A percentile compares a stretch with the other conserved stretches of the same genome.
These are phyloP conservation scores for Scheffersomyces cryptocercus DNA, from an alignment of 1,139 yeast genomes.

Conservation along the genomic window DNA sequence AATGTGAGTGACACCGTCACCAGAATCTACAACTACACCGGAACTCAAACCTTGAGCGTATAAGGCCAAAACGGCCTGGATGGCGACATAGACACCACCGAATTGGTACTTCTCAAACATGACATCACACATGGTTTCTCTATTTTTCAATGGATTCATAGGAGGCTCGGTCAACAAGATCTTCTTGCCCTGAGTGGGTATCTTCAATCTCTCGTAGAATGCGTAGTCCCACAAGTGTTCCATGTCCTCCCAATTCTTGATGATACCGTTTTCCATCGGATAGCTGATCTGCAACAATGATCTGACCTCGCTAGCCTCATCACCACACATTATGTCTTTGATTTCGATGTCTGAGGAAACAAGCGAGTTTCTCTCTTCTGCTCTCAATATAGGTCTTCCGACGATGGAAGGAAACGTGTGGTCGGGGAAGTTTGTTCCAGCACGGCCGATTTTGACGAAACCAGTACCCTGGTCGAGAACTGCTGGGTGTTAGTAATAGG, in stretches of 20 bases:
- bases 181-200: conserved; percentile 73
- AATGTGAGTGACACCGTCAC: conserved; percentile 85
- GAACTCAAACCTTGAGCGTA: conserved; percentile 97
- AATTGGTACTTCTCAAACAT: conserved; percentile 97
- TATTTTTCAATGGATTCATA: conserved; percentile 90
- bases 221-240: conserved; percentile 98
- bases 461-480: conserved; percentile 99
- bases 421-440: conserved; percentile 97
- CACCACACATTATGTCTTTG: conserved; percentile 97
- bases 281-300: conserved; percentile 87
- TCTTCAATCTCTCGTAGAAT: conserved; percentile 86
- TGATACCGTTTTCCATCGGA: conserved; percentile 99
- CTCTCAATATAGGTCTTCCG: conserved; percentile 95
- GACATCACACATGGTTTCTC: conserved; percentile 93
- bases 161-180: conserved; percentile 95
- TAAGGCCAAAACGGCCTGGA: conserved; percentile 94
- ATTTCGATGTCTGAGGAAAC: conserved; percentile 63
- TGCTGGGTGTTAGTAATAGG: conserved; percentile 22
- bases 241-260: conserved; percentile 98
- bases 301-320: conserved; percentile 89
- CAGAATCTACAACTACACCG: conserved; percentile 99
- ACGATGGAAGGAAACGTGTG: conserved; percentile 98
- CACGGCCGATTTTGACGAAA: conserved; percentile 91
- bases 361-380: conserved; percentile 78
- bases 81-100: conserved; percentile 96